These are phyloP conservation scores for Madurella mycetomatis DNA, from an alignment of 2,329 filamentous ascomycete genomes.

Conservation along the genomic window DNA sequence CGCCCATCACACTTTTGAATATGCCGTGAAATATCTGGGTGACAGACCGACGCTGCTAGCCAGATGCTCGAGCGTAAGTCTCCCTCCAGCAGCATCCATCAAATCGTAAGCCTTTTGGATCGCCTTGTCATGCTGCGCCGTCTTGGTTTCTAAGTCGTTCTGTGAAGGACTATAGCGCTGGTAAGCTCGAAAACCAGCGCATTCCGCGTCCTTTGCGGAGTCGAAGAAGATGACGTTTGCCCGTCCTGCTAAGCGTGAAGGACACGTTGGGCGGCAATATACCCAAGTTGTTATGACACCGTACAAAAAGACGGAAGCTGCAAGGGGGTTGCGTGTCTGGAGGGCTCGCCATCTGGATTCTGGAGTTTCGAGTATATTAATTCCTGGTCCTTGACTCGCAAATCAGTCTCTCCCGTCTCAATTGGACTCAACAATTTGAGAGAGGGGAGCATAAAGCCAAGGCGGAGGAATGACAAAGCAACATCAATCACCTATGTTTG, in stretches of 20 bases:
- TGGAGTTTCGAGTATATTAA: neutral
- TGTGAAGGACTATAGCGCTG: constrained; percentile 3
- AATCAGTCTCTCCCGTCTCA: too few relatives aligned
- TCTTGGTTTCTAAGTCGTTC: neutral
- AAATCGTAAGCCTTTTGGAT: neutral
- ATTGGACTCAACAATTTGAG: too few relatives aligned
- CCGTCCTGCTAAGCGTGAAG: neutral
- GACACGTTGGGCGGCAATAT: constrained; percentile 3
- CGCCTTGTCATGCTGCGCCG: neutral
- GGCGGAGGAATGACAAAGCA: too few relatives aligned
- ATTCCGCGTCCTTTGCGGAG: neutral
- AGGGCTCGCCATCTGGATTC: constrained; percentile 2
- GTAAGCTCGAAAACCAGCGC: neutral
- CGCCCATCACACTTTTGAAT: neutral
- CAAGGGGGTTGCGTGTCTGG: neutral
- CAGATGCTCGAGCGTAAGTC: neutral
- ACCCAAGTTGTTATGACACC: neutral
- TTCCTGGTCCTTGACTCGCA: too few relatives aligned
- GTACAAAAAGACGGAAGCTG: neutral
- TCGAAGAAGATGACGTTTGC: constrained; percentile 3
- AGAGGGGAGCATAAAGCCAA: too few relatives aligned
- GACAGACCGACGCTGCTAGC: neutral
- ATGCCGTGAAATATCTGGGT: constrained; percentile 1
- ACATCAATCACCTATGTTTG: too few relatives aligned
- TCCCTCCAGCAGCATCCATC: neutral